These are phyloP conservation scores for Cytospora schulzeri DNA, from an alignment of 2,329 filamentous ascomycete genomes.

Conservation along the genomic window DNA sequence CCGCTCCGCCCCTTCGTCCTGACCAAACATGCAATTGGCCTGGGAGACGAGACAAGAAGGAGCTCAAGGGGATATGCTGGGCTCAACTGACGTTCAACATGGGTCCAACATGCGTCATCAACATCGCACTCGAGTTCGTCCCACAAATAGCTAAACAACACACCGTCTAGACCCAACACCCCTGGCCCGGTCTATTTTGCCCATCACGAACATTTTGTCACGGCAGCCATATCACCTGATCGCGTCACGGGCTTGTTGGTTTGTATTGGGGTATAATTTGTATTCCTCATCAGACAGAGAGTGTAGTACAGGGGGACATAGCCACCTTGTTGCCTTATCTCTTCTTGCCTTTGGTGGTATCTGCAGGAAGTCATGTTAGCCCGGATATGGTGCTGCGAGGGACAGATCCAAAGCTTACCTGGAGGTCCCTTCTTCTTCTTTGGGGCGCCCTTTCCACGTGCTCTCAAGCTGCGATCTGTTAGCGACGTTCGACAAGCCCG, in stretches of 20 bases:
- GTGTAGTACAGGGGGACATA: slow-evolving; percentile 13
- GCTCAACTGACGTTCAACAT: not conserved
- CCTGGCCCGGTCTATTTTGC: not conserved
- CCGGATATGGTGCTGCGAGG: slow-evolving; percentile 44
- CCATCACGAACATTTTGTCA: not conserved
- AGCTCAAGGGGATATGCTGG: not conserved
- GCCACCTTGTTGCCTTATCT: slow-evolving; percentile 30
- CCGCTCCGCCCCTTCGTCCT: not conserved
- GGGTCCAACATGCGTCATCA: not conserved
- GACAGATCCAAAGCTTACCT: slow-evolving; percentile 31
- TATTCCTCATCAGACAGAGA: slow-evolving; percentile 2
- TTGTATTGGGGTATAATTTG: slow-evolving; percentile 24
- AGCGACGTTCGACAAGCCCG: slow-evolving; percentile 6
- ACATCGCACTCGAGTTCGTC: not conserved
- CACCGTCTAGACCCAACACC: not conserved
- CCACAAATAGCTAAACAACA: not conserved
- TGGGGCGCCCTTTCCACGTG: slow-evolving; percentile 82
- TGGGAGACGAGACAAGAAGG: not conserved
- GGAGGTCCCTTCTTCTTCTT: slow-evolving; percentile 78
- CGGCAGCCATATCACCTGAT: not conserved
- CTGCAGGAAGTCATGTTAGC: slow-evolving; percentile 35
- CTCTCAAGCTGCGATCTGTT: slow-evolving; percentile 59
- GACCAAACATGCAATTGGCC: not conserved
- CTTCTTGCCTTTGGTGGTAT: slow-evolving; percentile 49
- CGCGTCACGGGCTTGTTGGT: not conserved